phyloP scores from a whole-genome alignment of 2,329 filamentous ascomycete genomes.

The Pseudogymnoascus sp. region DNA sequence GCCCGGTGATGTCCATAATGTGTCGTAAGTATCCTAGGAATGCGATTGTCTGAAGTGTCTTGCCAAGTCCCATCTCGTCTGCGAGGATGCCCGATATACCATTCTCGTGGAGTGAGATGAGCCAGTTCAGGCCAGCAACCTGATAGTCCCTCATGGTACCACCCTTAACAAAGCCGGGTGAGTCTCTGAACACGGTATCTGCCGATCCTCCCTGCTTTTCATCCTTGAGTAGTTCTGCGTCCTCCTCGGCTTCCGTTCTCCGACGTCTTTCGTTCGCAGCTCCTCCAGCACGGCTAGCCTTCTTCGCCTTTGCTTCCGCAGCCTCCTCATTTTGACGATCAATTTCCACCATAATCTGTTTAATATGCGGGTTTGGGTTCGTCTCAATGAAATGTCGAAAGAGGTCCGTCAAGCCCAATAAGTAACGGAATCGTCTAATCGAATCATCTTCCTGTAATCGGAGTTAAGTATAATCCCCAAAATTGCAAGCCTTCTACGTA shows the following conservation, averaged over 20 bases:
- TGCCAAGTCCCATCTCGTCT: conserved; percentile 97
- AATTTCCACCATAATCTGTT: conserved; percentile 88
- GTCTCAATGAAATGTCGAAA: conserved; percentile 99
- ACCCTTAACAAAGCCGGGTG: conserved; percentile 77
- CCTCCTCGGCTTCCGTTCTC: conserved; percentile 94
- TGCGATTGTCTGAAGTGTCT: conserved; percentile 94
- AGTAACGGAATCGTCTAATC: conserved; percentile 86
- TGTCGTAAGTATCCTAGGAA: conserved; percentile 94
- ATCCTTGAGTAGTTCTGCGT: conserved; percentile 79
- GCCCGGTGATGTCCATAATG: conserved; percentile 80
- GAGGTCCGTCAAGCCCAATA: conserved; percentile 88
- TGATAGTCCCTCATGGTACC: conserved; percentile 95
- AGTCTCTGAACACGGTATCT: conserved; percentile 88
- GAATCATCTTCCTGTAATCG: conserved; percentile 76
- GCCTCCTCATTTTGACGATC: conserved; percentile 83
- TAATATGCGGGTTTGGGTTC: conserved; percentile 90
- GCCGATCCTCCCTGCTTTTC: conserved; percentile 82
- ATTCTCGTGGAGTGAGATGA: conserved; percentile 95
- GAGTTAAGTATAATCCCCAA: neutral
- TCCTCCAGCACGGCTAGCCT: conserved; percentile 72
- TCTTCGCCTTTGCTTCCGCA: conserved; percentile 59
- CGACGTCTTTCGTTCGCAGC: conserved; percentile 71
- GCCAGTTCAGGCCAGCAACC: conserved; percentile 90
- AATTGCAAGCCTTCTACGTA: neutral
- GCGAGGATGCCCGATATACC: conserved; percentile 97